Evolutionary conservation across 768 basidiomycete species (phyloP).

Genomic region (Leucosporidium scottii): DNA sequence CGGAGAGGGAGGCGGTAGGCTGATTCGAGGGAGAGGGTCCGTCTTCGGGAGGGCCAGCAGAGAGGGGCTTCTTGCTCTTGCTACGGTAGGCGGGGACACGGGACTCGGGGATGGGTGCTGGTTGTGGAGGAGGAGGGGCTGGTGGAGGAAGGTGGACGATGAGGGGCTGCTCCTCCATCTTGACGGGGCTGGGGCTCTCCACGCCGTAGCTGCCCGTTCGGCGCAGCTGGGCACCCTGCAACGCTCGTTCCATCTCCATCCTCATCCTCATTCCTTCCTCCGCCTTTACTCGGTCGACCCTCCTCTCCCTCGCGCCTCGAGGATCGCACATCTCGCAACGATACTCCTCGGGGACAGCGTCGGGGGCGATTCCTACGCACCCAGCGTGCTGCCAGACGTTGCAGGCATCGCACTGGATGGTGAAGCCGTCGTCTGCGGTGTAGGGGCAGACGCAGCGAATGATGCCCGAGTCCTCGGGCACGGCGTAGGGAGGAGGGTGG

Average conservation of each 20-base stretch:
- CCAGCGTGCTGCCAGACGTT: conserved; percentile 75
- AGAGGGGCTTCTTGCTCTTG: no score
- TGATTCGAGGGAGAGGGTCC: no score
- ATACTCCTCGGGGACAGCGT: conserved; percentile 64
- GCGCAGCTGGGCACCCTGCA: neutral
- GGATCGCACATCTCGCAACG: conserved; percentile 64
- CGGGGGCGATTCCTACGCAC: conserved; percentile 48
- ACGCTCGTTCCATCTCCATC: conserved; percentile 22
- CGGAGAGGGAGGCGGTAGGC: no score
- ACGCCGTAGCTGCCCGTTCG: neutral
- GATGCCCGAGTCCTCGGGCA: conserved; percentile 32
- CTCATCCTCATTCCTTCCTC: conserved; percentile 45
- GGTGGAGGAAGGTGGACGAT: no score
- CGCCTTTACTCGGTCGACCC: conserved; percentile 51
- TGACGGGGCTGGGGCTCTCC: neutral
- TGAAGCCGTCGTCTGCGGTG: conserved; percentile 71
- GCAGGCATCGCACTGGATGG: conserved; percentile 76
- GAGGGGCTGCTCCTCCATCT: no score
- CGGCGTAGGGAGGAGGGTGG: conserved; percentile 11
- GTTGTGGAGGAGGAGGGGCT: no score
- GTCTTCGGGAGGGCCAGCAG: no score
- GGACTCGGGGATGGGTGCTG: no score
- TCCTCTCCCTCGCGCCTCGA: conserved; percentile 29
- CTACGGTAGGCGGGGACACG: no score
- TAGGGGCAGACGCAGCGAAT: conserved; percentile 66